Evolutionary conservation across 2,329 filamentous ascomycete genomes (phyloP), one percentile per base, ranked within the genome.

Genomic region (Nothophoma quercina): DNA sequence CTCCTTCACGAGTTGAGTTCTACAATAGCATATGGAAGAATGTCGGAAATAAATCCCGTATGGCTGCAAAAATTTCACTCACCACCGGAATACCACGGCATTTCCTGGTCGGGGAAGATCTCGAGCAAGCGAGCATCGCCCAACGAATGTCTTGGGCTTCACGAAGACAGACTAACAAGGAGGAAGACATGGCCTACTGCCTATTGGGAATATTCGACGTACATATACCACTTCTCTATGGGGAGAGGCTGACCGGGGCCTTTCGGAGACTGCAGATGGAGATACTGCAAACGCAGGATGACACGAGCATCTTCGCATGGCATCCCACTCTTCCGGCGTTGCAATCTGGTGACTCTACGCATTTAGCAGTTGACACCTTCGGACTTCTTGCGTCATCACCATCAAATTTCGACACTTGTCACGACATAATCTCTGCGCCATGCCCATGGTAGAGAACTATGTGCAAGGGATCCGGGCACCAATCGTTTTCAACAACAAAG

Each of bases 141-240:
- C 8, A 43, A 12, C 40, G 58, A 2, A 52, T 58, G 41, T 38
- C 26, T 8, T 67, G 64, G 64, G 56, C 51, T 6, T 41, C 51
- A n/a, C 13, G 16, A 1, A 44, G 64, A 19, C 15, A 50, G 5
- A 64, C 63, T 1, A 59, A 38, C 36, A 44, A 35, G 7, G 36
- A 40, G 28, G 60, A 63, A 46, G 60, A 63, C 22, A 42, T 45
- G 7, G 60, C 56, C 9, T 63, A 62, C 35, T 62, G 36, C 13
- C 45, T 63, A 4, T 35, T 62, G n/a, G 60, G 60, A 6, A 53
- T 63, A 7, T 60, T 63, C 32, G 48, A 51, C 36, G 50, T 59
- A 15, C 23, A 56, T 21, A 55, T 59, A 42, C 41, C 56, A 1
- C 8, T 56, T 2, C 42, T 56, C 1, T 59, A 59, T 26, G 56